These are phyloP conservation scores for Penicillium sp. DNA, from an alignment of 2,329 filamentous ascomycete genomes.

Conservation along the genomic window DNA sequence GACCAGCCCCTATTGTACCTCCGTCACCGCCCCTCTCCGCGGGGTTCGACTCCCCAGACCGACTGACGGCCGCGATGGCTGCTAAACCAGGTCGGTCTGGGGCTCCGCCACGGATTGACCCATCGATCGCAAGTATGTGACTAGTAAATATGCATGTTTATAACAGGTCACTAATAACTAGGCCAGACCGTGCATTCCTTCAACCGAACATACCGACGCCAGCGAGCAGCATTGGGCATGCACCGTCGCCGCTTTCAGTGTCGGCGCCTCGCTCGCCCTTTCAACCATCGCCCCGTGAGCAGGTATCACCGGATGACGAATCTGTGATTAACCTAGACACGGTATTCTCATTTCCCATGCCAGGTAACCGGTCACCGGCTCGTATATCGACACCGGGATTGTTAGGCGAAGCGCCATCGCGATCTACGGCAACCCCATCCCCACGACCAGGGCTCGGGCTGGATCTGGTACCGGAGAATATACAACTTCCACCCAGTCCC, in stretches of 20 bases:
- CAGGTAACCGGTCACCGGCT: constrained; percentile 32
- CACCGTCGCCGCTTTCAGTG: constrained; percentile 62
- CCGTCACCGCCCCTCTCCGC: constrained; percentile 32
- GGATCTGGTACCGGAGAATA: constrained; percentile 18
- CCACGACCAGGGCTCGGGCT: constrained; percentile 13
- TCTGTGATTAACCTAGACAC: constrained; percentile 52
- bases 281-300: constrained; percentile 35
- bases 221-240: constrained; percentile 59
- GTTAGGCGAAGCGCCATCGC: constrained; percentile 21
- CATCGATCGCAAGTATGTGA: constrained; percentile 57
- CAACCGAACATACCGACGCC: constrained; percentile 63
- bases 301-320: constrained; percentile 39
- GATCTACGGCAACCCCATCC: constrained; percentile 22
- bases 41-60: constrained; percentile 24
- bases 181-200: constrained; percentile 42
- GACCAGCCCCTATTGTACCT: constrained; percentile 13
- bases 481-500: constrained; percentile 22
- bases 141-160: neutral
- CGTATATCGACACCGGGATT: constrained; percentile 22
- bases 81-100: constrained; percentile 47
- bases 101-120: constrained; percentile 57
- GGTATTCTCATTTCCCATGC: constrained; percentile 55
- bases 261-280: constrained; percentile 47
- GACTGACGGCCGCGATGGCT: constrained; percentile 21
- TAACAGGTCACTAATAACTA: constrained; percentile 4